Conservation (phyloP, 164 flowering plant genomes). For the Liriodendron chinense region DNA sequence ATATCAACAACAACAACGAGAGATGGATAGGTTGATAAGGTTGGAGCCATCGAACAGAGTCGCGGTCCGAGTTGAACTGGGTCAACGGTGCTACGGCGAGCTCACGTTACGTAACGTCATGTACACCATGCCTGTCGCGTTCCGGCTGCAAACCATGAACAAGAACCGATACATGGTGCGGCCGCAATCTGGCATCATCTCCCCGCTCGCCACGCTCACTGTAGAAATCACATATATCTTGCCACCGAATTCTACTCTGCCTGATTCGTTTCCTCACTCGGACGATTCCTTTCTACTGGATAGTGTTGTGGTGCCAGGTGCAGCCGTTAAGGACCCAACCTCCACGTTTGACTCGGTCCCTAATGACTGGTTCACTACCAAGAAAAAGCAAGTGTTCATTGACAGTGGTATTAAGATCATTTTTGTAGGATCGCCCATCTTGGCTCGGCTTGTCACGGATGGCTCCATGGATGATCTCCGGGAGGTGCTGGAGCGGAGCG, state of each 20-base stretch:
- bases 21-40: slow-evolving; percentile 66
- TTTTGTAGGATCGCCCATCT: slow-evolving; percentile 58
- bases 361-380: slow-evolving; percentile 66
- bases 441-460: slow-evolving; percentile 41
- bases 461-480: slow-evolving; percentile 66
- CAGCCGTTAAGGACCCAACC: slow-evolving; percentile 44
- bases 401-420: slow-evolving; percentile 62
- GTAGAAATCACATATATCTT: slow-evolving; percentile 51
- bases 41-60: slow-evolving; percentile 72
- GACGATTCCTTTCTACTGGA: slow-evolving; percentile 60
- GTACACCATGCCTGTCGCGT: slow-evolving; percentile 90
- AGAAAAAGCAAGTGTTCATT: slow-evolving; percentile 65
- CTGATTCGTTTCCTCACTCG: slow-evolving; percentile 45
- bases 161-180: slow-evolving; percentile 42
- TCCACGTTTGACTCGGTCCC: slow-evolving; percentile 50
- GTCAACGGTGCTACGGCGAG: slow-evolving; percentile 51
- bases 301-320: slow-evolving; percentile 79
- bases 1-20: neutral
- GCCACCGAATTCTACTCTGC: slow-evolving; percentile 36
- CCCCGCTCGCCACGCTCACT: slow-evolving; percentile 49
- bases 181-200: slow-evolving; percentile 65
- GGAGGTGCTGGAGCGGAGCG: slow-evolving; percentile 61
- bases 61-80: slow-evolving; percentile 51
- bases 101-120: slow-evolving; percentile 68
- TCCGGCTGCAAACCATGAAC: slow-evolving; percentile 56